Conservation (phyloP, 2,329 filamentous ascomycete genomes). For the Xylaria arbuscula region DNA sequence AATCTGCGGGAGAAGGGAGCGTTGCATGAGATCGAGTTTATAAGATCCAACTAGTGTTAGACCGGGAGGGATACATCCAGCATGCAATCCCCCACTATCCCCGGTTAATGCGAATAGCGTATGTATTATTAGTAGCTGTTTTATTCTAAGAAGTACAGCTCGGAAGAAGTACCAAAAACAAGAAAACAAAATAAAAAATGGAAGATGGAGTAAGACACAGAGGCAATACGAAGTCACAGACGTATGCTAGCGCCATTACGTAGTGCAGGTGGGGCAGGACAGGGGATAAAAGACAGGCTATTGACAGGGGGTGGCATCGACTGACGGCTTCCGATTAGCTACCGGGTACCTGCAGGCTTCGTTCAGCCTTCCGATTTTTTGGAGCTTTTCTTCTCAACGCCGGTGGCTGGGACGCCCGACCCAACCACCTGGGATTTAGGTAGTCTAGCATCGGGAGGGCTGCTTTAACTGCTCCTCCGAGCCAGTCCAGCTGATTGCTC, state of each 20-base stretch:
- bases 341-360: slow-evolving; percentile 38
- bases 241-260: slow-evolving; percentile 6
- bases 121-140: too few relatives aligned
- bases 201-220: background rate
- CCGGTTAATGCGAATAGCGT: too few relatives aligned
- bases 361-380: slow-evolving; percentile 34
- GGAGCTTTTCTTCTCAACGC: background rate
- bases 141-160: too few relatives aligned
- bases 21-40: background rate
- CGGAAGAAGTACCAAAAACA: too few relatives aligned
- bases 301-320: background rate
- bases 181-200: background rate
- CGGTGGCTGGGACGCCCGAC: slow-evolving; percentile 32
- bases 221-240: background rate
- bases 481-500: slow-evolving; percentile 1
- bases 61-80: background rate
- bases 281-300: background rate
- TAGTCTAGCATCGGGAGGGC: background rate
- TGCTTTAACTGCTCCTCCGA: background rate
- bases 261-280: background rate
- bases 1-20: background rate
- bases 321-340: slow-evolving; percentile 27
- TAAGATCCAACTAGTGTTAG: too few relatives aligned
- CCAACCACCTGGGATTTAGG: slow-evolving; percentile 35
- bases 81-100: background rate